Conservation (phyloP, 495 filamentous ascomycete species). For the Zalerion maritima region DNA sequence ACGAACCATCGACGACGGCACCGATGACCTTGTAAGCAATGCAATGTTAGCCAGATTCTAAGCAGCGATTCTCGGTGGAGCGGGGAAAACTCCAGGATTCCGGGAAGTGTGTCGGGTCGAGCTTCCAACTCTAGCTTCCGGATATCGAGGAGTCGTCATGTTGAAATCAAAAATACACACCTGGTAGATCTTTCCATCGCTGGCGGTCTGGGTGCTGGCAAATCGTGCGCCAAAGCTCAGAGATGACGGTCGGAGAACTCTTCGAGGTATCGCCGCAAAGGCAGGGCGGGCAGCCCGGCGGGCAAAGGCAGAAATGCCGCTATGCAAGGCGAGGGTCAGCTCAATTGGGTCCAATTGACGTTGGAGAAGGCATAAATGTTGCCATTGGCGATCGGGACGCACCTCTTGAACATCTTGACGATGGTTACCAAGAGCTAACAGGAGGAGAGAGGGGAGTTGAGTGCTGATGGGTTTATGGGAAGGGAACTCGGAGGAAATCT, state of each 20-base stretch:
- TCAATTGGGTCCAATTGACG: constrained; percentile 31
- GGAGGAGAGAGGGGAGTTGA: constrained; percentile 21
- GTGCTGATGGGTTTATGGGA: constrained; percentile 8
- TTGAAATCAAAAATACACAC: constrained; percentile 22
- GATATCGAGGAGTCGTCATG: not conserved
- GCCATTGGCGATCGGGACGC: constrained; percentile 21
- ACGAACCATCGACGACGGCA: constrained; percentile 64
- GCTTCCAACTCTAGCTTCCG: too few species aligned
- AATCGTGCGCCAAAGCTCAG: constrained; percentile 52
- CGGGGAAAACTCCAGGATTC: constrained; percentile 34
- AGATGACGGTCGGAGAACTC: constrained; percentile 51
- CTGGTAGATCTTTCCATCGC: constrained; percentile 77
- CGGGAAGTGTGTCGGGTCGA: too few species aligned
- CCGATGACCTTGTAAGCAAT: constrained; percentile 58
- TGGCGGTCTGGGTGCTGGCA: constrained; percentile 49
- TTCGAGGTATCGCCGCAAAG: constrained; percentile 50
- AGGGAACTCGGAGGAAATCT: too few species aligned
- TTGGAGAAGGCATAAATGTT: constrained; percentile 6
- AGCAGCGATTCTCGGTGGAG: constrained; percentile 41
- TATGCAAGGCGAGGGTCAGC: constrained; percentile 33
- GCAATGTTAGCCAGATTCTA: constrained; percentile 35
- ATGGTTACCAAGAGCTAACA: constrained; percentile 17
- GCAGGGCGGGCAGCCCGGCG: constrained; percentile 62
- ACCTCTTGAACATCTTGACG: constrained; percentile 83
- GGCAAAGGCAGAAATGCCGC: constrained; percentile 70